phyloP scores from a whole-genome alignment of 2,329 filamentous ascomycete species.

The Aspergillus pseudonomiae region DNA sequence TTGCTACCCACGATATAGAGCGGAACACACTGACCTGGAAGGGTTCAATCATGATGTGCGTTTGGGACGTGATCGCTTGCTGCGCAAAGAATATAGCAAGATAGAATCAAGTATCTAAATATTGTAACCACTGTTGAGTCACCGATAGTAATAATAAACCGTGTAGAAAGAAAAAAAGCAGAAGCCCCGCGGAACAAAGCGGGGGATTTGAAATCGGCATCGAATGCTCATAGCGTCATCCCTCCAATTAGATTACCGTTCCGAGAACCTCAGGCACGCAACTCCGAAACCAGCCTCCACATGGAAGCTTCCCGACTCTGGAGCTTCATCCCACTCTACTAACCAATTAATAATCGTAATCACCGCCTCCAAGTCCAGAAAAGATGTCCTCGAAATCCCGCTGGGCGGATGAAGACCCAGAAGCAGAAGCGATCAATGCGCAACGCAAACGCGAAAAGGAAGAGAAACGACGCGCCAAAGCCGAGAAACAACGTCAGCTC shows the following conservation, averaged over 20 bases:
- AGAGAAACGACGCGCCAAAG: constrained; percentile 82
- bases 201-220: constrained; percentile 33
- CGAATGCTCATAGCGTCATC: constrained; percentile 30
- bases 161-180: constrained; percentile 3
- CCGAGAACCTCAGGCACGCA: constrained; percentile 16
- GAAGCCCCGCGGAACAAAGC: constrained; percentile 23
- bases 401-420: constrained; percentile 85
- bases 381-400: constrained; percentile 72
- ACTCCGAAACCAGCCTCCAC: background rate
- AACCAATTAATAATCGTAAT: background rate
- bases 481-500: constrained; percentile 73
- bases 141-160: background rate
- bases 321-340: background rate
- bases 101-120: constrained; percentile 8
- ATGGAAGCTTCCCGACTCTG: background rate
- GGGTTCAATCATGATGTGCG: constrained; percentile 45
- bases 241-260: constrained; percentile 15
- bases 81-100: background rate
- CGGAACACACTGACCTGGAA: constrained; percentile 44
- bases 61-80: background rate
- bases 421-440: constrained; percentile 69
- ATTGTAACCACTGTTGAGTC: background rate
- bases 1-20: background rate
- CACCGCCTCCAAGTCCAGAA: too few species aligned
- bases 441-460: constrained; percentile 81